These are phyloP conservation scores for Berberis vulgaris DNA, from an alignment of 164 flowering plant species.

Conservation along the genomic window DNA sequence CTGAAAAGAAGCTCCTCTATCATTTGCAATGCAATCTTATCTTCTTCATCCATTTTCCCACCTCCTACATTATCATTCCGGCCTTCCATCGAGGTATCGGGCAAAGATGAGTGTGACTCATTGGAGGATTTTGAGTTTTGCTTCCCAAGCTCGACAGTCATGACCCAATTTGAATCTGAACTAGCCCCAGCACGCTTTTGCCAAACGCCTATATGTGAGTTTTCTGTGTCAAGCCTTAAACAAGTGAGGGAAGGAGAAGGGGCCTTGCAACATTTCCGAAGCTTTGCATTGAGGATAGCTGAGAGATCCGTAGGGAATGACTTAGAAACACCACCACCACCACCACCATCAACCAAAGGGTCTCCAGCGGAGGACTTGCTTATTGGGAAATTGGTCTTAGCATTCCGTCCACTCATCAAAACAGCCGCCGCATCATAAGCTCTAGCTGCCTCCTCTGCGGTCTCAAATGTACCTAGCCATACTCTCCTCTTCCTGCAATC, in stretches of 20 bases:
- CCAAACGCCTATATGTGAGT: conserved; percentile 81
- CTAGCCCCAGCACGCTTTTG: conserved; percentile 68
- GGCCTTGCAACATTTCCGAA: conserved; percentile 49
- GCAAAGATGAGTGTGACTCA: not conserved
- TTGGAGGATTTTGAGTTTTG: conserved; percentile 1
- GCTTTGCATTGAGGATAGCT: conserved; percentile 48
- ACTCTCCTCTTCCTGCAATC: conserved; percentile 60
- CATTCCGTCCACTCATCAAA: conserved; percentile 64
- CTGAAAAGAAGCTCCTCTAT: conserved; percentile 51
- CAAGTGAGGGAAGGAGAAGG: conserved; percentile 74
- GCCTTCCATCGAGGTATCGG: not conserved
- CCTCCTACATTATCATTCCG: not conserved
- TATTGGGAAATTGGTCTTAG: conserved; percentile 69
- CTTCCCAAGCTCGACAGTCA: conserved; percentile 55
- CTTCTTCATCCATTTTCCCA: conserved; percentile 33
- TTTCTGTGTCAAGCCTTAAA: conserved; percentile 70
- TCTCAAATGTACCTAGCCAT: conserved; percentile 79
- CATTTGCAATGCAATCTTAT: conserved; percentile 57
- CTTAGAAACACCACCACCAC: conserved; percentile 5
- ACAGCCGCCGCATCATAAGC: conserved; percentile 79
- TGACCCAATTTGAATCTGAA: conserved; percentile 67
- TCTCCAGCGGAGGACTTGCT: conserved; percentile 7
- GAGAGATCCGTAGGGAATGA: conserved; percentile 28
- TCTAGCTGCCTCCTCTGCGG: conserved; percentile 73
- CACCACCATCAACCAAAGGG: not conserved